Conservation (phyloP, 1,284 basidiomycete species). For the Cryptococcus hybrid region DNA sequence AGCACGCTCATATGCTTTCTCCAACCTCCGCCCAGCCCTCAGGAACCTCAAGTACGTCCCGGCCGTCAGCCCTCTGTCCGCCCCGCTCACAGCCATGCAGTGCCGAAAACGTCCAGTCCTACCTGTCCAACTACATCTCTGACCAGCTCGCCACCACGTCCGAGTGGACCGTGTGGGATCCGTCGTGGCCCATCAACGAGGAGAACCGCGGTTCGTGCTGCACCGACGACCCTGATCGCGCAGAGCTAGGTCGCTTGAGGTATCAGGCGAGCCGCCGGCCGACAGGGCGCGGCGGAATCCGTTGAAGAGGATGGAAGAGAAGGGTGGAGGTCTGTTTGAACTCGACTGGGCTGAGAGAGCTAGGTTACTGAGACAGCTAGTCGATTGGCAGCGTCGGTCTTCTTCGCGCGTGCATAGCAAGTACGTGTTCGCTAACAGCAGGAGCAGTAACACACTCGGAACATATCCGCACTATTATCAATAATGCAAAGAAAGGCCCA, state of each 20-base stretch:
- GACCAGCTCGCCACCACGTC: slow-evolving; percentile 30
- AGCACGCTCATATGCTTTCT: slow-evolving; percentile 41
- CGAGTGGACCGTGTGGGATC: slow-evolving; percentile 48
- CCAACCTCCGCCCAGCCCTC: slow-evolving; percentile 35
- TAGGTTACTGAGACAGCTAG: slow-evolving; percentile 43
- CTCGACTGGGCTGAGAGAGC: slow-evolving; percentile 42
- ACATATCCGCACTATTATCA: slow-evolving; percentile 34
- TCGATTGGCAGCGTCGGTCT: slow-evolving; percentile 49
- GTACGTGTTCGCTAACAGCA: no score
- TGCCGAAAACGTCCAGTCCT: slow-evolving; percentile 39
- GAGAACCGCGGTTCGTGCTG: slow-evolving; percentile 39
- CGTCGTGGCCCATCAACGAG: slow-evolving; percentile 43
- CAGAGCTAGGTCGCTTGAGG: slow-evolving; percentile 32
- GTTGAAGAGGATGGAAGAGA: slow-evolving; percentile 26
- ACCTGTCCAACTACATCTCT: slow-evolving; percentile 38
- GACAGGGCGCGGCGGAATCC: slow-evolving; percentile 32
- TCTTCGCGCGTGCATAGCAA: neutral
- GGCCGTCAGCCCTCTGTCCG: neutral
- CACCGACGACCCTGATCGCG: slow-evolving; percentile 19
- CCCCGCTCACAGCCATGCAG: slow-evolving; percentile 13
- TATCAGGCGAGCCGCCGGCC: slow-evolving; percentile 28
- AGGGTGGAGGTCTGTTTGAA: slow-evolving; percentile 41
- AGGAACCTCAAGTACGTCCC: slow-evolving; percentile 35
- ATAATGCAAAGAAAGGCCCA: slow-evolving; percentile 27
- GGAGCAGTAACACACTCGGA: slow-evolving; percentile 38